Evolutionary conservation across 306 rosid species (phyloP).

Genomic region (Calophaca sinica): DNA sequence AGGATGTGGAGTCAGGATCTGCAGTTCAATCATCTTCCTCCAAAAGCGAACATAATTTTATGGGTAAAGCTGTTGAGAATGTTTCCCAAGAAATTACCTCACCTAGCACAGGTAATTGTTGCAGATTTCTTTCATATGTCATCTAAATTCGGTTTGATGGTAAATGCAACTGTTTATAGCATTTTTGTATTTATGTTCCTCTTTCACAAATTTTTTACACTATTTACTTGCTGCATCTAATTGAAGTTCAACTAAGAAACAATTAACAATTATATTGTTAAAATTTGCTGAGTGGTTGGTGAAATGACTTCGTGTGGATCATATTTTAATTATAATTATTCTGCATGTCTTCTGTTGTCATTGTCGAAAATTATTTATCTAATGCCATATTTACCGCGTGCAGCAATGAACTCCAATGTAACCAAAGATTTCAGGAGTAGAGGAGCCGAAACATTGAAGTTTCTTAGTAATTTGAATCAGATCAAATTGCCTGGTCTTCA

Average conservation of each 20-base stretch:
- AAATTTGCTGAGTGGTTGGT: too few species aligned
- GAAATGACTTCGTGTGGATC: too few species aligned
- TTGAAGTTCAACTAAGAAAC: too few species aligned
- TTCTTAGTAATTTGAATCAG: slow-evolving; percentile 59
- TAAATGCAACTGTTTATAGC: slow-evolving; percentile 13
- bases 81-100: slow-evolving; percentile 64
- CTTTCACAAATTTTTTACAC: too few species aligned
- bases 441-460: slow-evolving; percentile 56
- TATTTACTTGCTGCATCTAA: too few species aligned
- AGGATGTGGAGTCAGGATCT: slow-evolving; percentile 66
- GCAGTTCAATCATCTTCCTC: slow-evolving; percentile 69
- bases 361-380: background rate
- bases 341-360: background rate
- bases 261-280: too few species aligned
- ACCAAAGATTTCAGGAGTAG: slow-evolving; percentile 48
- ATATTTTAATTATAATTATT: background rate
- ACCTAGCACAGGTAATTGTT: slow-evolving; percentile 66
- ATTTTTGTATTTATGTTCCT: background rate
- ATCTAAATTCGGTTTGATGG: background rate
- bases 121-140: background rate
- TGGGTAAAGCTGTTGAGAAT: slow-evolving; percentile 57
- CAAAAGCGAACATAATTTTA: slow-evolving; percentile 60
- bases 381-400: slow-evolving; percentile 19
- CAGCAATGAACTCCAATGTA: slow-evolving; percentile 52
- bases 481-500: slow-evolving; percentile 72